A percentile compares a stretch with the other conserved stretches of the same genome.
phyloP scores from a whole-genome alignment of 179 eudicot genomes.

The Vitellaria paradoxa region DNA sequence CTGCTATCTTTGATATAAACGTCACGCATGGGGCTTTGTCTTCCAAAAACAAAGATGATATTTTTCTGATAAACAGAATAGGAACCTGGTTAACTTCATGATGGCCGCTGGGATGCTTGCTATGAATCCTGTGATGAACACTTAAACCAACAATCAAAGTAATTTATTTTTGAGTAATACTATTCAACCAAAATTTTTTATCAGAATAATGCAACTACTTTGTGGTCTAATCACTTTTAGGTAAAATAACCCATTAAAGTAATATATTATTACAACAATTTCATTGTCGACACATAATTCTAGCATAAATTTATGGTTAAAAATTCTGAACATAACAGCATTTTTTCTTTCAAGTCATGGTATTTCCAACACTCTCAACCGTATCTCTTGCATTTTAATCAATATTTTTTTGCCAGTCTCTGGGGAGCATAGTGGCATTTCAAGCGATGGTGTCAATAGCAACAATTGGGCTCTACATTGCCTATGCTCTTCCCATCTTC shows the following conservation, averaged over 20 bases:
- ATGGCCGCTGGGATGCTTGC: not conserved
- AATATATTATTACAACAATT: no score
- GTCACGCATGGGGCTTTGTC: not conserved
- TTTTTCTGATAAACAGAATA: not conserved
- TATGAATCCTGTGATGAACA: not conserved
- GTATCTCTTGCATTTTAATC: not conserved
- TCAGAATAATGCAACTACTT: no score
- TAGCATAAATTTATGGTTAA: no score
- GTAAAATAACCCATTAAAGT: no score
- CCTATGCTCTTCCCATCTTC: conserved; percentile 83
- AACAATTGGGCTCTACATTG: conserved; percentile 86
- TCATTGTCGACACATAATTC: no score
- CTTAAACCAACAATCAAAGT: not conserved
- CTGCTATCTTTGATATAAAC: not conserved
- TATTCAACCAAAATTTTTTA: no score
- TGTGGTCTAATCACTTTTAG: no score
- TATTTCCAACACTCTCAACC: not conserved
- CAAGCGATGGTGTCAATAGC: conserved; percentile 96
- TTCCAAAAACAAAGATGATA: not conserved
- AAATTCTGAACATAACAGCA: no score
- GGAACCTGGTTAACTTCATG: not conserved
- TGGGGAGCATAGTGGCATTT: conserved; percentile 93
- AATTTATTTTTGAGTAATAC: not conserved
- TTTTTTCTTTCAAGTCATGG: not conserved
- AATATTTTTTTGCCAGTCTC: conserved; percentile 53